Percentiles rank a stretch among this genome's conserved stretches.
Conservation (phyloP, 805 yeast genomes). For the Candida boleticola region DNA sequence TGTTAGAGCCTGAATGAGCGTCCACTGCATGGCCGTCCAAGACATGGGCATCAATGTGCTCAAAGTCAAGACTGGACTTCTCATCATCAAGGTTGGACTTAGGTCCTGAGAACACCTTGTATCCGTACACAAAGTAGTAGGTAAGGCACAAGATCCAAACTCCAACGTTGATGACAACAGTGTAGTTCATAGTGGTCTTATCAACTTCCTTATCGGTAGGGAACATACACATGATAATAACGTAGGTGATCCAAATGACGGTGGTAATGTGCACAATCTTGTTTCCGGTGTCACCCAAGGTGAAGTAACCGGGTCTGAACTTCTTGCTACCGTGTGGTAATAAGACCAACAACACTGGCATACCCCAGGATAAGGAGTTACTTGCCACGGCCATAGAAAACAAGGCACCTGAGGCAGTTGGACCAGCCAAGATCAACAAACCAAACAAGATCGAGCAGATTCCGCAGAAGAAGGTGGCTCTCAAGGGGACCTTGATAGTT, state of each 20-base stretch:
- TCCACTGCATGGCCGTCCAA: too few relatives aligned
- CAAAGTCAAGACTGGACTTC: background rate
- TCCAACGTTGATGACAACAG: conserved; percentile 30
- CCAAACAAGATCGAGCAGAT: conserved; percentile 35
- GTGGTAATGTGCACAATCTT: conserved; percentile 43
- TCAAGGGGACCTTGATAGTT: conserved; percentile 24
- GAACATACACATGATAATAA: conserved; percentile 25
- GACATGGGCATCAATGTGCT: background rate
- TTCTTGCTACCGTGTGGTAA: conserved; percentile 16
- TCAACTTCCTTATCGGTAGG: conserved; percentile 13
- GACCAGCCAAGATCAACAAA: conserved; percentile 36
- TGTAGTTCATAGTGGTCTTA: conserved; percentile 30
- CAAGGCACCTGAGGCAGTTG: conserved; percentile 43
- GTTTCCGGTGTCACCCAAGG: conserved; percentile 48
- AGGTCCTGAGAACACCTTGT: conserved; percentile 29
- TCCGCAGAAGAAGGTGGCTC: conserved; percentile 33
- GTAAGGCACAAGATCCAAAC: conserved; percentile 26
- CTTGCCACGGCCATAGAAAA: conserved; percentile 44
- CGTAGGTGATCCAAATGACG: conserved; percentile 27
- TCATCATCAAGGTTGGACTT: conserved; percentile 19
- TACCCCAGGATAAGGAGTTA: conserved; percentile 40
- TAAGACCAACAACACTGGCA: conserved; percentile 31
- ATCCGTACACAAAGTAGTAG: conserved; percentile 27
- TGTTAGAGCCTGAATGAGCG: too few relatives aligned
- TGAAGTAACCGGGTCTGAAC: conserved; percentile 61